Evolutionary conservation across 495 filamentous ascomycete species (phyloP).

Genomic region (Neurospora hispaniola): DNA sequence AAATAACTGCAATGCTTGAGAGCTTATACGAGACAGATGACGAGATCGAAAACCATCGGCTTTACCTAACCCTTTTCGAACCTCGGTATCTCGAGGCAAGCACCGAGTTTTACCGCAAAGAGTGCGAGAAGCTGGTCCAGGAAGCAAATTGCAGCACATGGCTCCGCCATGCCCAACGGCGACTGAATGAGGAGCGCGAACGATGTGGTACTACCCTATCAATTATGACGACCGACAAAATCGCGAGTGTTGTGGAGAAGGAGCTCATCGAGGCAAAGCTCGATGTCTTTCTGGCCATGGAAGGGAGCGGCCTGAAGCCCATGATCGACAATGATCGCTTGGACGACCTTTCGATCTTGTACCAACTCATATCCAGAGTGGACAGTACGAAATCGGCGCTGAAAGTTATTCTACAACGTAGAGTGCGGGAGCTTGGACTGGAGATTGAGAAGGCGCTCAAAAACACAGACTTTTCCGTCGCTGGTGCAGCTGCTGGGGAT

Average conservation of each 20-base stretch:
- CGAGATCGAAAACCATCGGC: slow-evolving; percentile 62
- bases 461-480: slow-evolving; percentile 33
- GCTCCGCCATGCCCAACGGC: slow-evolving; percentile 62
- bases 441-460: slow-evolving; percentile 67
- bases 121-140: slow-evolving; percentile 63
- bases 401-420: slow-evolving; percentile 54
- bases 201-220: slow-evolving; percentile 74
- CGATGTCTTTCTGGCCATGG: slow-evolving; percentile 70
- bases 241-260: slow-evolving; percentile 65
- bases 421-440: slow-evolving; percentile 69
- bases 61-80: slow-evolving; percentile 82
- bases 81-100: slow-evolving; percentile 62
- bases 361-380: slow-evolving; percentile 64
- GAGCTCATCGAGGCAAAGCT: slow-evolving; percentile 69
- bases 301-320: slow-evolving; percentile 67
- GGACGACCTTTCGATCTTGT: slow-evolving; percentile 66
- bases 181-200: slow-evolving; percentile 69
- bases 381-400: slow-evolving; percentile 65
- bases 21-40: slow-evolving; percentile 70
- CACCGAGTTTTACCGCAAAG: slow-evolving; percentile 59
- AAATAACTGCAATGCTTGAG: slow-evolving; percentile 85
- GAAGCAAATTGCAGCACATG: slow-evolving; percentile 74
- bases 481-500: slow-evolving; percentile 31
- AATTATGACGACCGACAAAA: slow-evolving; percentile 56
- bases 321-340: slow-evolving; percentile 89